phyloP scores from a whole-genome alignment of 2,329 filamentous ascomycete genomes.

The Zymoseptoria pseudotritici region DNA sequence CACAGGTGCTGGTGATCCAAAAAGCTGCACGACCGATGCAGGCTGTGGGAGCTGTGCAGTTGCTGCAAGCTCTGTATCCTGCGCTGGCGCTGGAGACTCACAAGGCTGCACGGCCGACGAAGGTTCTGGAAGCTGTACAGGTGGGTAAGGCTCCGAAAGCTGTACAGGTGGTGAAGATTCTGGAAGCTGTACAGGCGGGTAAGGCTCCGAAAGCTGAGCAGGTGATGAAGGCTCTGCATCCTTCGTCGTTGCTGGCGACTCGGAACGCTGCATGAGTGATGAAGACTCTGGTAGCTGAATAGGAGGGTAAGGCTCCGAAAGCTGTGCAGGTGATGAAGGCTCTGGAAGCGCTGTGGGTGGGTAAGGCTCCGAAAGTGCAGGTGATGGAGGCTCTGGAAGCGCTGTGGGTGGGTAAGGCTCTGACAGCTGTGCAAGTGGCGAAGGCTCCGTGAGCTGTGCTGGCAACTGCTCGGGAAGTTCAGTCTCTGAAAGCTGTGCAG shows the following conservation, averaged over 20 bases:
- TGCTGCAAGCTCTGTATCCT: neutral
- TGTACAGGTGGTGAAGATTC: no score
- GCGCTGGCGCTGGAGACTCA: no score
- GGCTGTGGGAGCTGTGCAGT: neutral
- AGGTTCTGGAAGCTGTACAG: no score
- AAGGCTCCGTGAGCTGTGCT: neutral
- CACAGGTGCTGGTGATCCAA: no score
- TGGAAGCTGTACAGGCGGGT: no score
- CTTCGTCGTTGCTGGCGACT: no score
- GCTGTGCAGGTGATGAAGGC: neutral
- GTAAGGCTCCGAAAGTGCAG: neutral
- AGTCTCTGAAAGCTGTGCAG: neutral
- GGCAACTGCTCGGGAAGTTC: neutral
- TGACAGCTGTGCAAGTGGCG: neutral
- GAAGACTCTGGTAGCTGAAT: neutral
- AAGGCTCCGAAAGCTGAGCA: neutral
- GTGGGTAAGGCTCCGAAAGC: no score
- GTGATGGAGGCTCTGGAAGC: neutral
- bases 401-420: neutral
- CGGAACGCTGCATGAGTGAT: neutral
- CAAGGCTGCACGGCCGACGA: neutral
- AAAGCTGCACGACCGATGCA: no score
- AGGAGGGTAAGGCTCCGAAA: neutral
- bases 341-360: neutral
- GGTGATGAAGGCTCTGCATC: neutral